These are phyloP conservation scores for Trichoderma polysporum DNA, from an alignment of 2,329 filamentous ascomycete species.

Conservation along the genomic window DNA sequence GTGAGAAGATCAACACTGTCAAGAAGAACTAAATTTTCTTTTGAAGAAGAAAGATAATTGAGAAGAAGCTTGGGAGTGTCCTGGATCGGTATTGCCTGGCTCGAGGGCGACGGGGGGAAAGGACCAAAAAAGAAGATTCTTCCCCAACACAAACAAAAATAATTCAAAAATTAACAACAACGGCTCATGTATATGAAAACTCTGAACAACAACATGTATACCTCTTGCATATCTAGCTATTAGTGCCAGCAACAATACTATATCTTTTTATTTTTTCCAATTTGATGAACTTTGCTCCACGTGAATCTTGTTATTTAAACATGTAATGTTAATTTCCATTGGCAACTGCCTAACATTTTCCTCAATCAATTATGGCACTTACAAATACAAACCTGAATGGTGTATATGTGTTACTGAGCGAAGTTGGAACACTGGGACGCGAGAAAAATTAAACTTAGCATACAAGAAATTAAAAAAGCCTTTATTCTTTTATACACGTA, in stretches of 20 bases:
- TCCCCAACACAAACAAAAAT: not conserved
- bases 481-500: not conserved
- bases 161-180: not conserved
- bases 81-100: not conserved
- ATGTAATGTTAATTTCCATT: not conserved
- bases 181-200: constrained; percentile 13
- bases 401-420: not conserved
- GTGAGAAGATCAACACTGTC: constrained; percentile 45
- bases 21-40: not conserved
- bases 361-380: not conserved
- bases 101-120: not conserved
- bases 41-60: not conserved
- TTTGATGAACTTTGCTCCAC: not conserved
- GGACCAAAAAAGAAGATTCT: not conserved
- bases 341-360: not conserved
- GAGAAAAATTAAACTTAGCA: not conserved
- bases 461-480: not conserved
- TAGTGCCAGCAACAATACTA: constrained; percentile 9
- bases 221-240: not conserved
- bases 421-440: not conserved
- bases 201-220: constrained; percentile 1
- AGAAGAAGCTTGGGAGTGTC: not conserved
- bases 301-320: not conserved
- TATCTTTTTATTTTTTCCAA: not conserved
- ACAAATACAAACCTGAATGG: not conserved